Base-by-base conservation (phyloP, 176 grass and related monocot species). In the Paspalum vaginatum region DNA sequence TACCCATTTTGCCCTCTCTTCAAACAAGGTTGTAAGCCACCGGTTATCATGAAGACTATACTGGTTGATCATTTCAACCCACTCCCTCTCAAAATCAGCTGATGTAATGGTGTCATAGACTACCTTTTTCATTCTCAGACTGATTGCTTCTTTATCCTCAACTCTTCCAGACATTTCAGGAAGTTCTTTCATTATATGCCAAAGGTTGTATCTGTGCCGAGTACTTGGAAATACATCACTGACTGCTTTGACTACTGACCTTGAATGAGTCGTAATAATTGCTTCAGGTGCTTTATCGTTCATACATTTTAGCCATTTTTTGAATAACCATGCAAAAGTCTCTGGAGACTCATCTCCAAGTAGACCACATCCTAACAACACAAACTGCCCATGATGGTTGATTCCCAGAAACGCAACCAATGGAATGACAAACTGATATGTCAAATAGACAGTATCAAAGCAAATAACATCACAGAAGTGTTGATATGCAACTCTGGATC, bases 171-270 rank as follows among this genome's bases (percentile, higher is more conserved):
- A 97, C 83, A 90, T 91, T 80, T 97, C 93, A 86, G 93, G 93
- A 85, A 97, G 82, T 71, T 90, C 88, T 88, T 97, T 97, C 87
- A 97, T 84, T 78, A 97, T 97, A 86, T 93, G 90, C 93, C 93
- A 97, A 81, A 93, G 88, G 79, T 91, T 88, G 84, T 90, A 97
- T 68, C 93, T 85, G 74, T 88, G 86, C 74, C 83, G 81, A 68
- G 88, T 89, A 88, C 83, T 76, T 61, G 83, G 82, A 75, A 97
- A 91, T 75, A 87, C 90, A 24, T 93, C 88, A 43, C 75, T 65
- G 76, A 84, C 85, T 57, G 93, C 88, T 86, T 87, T 89, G 11
- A 82, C 85, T 52, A 97, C 88, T 25, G 90, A 75, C 72, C 87
- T 80, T 65, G 87, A 84, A 64, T 97, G 90, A 21, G 85, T 86